Evolutionary conservation across 1,139 yeast species (phyloP).

Genomic region (Candida sp.): DNA sequence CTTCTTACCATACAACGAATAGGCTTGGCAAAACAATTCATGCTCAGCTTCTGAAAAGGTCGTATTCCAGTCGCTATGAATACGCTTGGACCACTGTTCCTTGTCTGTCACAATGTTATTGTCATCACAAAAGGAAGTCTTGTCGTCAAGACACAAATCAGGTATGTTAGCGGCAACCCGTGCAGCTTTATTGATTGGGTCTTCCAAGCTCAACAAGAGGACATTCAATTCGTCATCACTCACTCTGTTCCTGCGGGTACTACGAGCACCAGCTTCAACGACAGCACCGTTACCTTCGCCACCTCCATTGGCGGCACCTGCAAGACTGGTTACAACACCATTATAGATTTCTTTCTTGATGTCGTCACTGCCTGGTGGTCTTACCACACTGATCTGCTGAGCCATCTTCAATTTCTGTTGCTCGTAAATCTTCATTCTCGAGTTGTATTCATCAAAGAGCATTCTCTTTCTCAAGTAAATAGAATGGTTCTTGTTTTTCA

Average conservation of each 20-base stretch:
- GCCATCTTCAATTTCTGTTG: constrained; percentile 55
- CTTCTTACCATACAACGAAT: constrained; percentile 78
- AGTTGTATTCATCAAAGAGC: constrained; percentile 54
- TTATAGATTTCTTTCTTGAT: constrained; percentile 34
- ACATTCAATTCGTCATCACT: constrained; percentile 92
- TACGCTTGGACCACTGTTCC: constrained; percentile 62
- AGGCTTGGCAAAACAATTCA: constrained; percentile 80
- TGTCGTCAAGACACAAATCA: constrained; percentile 65
- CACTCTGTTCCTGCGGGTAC: constrained; percentile 35
- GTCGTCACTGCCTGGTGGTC: constrained; percentile 50
- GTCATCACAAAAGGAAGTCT: constrained; percentile 59
- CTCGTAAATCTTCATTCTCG: constrained; percentile 50
- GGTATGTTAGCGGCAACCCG: constrained; percentile 87
- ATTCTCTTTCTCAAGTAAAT: constrained; percentile 30
- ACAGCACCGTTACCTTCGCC: background rate
- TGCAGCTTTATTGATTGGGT: constrained; percentile 80
- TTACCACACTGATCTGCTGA: constrained; percentile 53
- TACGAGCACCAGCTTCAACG: constrained; percentile 74
- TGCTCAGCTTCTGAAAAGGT: constrained; percentile 81
- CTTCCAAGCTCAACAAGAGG: constrained; percentile 69
- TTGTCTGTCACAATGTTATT: constrained; percentile 77
- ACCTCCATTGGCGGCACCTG: background rate
- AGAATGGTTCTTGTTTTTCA: constrained; percentile 18
- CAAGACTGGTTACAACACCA: background rate
- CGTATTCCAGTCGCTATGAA: constrained; percentile 69